Evolutionary conservation across 1,284 basidiomycete genomes (phyloP), one percentile per base, ranked within the genome.

Genomic region (Fistulinella cinereoalba): DNA sequence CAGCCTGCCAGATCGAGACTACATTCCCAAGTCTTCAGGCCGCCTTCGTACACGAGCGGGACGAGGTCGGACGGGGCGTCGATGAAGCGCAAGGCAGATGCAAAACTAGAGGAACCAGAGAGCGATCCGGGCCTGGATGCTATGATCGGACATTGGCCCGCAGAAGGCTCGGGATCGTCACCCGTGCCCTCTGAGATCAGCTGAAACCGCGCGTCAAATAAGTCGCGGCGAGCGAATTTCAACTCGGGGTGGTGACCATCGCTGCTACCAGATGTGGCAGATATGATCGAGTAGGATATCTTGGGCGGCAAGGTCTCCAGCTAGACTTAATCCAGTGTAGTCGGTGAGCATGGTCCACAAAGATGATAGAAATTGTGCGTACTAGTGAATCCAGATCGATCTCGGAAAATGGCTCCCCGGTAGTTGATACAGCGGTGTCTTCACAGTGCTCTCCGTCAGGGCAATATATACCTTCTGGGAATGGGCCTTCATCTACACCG

Each of bases 11-110:
- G 75, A 66, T 98, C 96, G 13, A 95, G 68, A 29, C 91, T 89
- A 53, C 93, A 97, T 66, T 99, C 96, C 96, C 96, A 99, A 3
- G 94, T 97, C 69, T 98, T 98, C 46, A 99, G 66, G 0, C 96
- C 96, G 13, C 96, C 96, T 69, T 98, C 96, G 61, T 99, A 98
- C 0, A 94, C 77, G 0, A 93, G 87, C 1, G 94, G 91, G 10
- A 98, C 81, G 11, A 99, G 78, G 68, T 98, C 96, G 0, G 92
- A 93, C 0, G 89, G 85, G 1, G 87, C 80, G 53, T 92, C 85
- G 18, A 93, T 71, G 50, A 87, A 91, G 12, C 72, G 69, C 2
- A 85, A 64, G 0, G 76, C 73, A 6, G 53, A 54, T 22, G 51
- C 25, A 5, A 48, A 40, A 21, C 47, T 44, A 13, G 47, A 36